Base-by-base conservation (phyloP, 768 basidiomycete species). In the Hypholoma fasciculare region DNA sequence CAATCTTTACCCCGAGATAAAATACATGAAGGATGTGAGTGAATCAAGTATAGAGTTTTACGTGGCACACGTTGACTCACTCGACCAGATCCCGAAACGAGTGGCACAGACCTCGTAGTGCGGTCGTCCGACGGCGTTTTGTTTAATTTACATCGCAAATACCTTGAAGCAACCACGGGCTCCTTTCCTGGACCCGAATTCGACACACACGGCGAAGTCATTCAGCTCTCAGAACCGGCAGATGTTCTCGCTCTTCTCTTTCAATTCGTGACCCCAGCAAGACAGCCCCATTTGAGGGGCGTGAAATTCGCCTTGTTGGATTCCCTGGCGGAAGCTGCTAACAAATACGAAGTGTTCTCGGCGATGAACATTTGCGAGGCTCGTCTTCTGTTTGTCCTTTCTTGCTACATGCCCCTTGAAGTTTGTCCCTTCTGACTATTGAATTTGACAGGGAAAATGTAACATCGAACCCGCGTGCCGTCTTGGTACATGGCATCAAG, bases 101-200 rank as follows among this genome's bases (percentile, higher is more conserved):
- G 7, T 26, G 20, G 26, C 26, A 20, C 59, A 3, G 59, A 60
- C 50, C 23, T 60, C 38, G 49, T 34, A 20, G 26, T 60, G 34
- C 20, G 42, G 14, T 60, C 59, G 2, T 30, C 54, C 2, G 59
- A 56, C 44, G 59, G 54, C 12, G 20, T 56, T 19, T 11, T 55
- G 19, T 60, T 60, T 49, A 38, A 46, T n/a, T 16, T 60, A 6
- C 48, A 56, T 40, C 49, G 54, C 26, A 27, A 36, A 19, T 16
- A 50, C 23, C 37, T 60, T 5, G 53, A 37, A 40, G 48, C 38
- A 17, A 36, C 40, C 3, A 60, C 59, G 14, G 59, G 59, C 23
- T 54, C 54, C 17, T 60, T 60, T 30, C 59, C 54, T 11, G 49
- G 52, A 3, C 30, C 58, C 13, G 58, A 54, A 40, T 38, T 59